Conservation (phyloP, 495 filamentous ascomycete species). For the Astrocystis sublimbata region DNA sequence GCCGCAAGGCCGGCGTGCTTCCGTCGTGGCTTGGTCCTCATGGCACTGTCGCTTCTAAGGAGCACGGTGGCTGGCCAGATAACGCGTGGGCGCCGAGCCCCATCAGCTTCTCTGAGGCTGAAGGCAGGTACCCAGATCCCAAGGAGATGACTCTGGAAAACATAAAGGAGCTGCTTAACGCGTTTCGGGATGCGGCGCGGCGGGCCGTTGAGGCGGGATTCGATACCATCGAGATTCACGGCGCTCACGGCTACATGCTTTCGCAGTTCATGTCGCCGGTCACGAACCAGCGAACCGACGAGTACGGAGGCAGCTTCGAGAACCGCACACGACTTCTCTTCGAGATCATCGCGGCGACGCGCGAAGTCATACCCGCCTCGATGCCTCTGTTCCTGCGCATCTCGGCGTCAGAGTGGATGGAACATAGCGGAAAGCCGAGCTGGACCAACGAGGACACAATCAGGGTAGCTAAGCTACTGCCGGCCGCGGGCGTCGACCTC, state of each 20-base stretch:
- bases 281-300: slow-evolving; percentile 59
- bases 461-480: slow-evolving; percentile 62
- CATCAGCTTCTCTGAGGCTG: slow-evolving; percentile 50
- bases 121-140: slow-evolving; percentile 45
- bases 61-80: slow-evolving; percentile 66
- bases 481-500: slow-evolving; percentile 68
- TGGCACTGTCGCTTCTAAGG: slow-evolving; percentile 46
- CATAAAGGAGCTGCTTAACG: slow-evolving; percentile 62
- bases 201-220: slow-evolving; percentile 67
- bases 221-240: slow-evolving; percentile 66
- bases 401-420: slow-evolving; percentile 73
- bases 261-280: slow-evolving; percentile 63
- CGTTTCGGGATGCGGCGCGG: slow-evolving; percentile 61
- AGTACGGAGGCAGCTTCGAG: slow-evolving; percentile 59
- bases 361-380: slow-evolving; percentile 54
- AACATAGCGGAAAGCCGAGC: slow-evolving; percentile 50
- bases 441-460: slow-evolving; percentile 68
- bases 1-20: slow-evolving; percentile 67
- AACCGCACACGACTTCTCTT: slow-evolving; percentile 54
- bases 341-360: slow-evolving; percentile 48
- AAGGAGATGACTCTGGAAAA: slow-evolving; percentile 61
- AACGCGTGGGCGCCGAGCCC: slow-evolving; percentile 55
- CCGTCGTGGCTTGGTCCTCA: slow-evolving; percentile 58
- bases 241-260: slow-evolving; percentile 66
- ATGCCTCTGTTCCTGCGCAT: slow-evolving; percentile 71